Percentiles rank a stretch among this genome's conserved stretches.
Evolutionary conservation across 495 filamentous ascomycete species (phyloP).

Genomic region (Astrothelium macrocarpum): DNA sequence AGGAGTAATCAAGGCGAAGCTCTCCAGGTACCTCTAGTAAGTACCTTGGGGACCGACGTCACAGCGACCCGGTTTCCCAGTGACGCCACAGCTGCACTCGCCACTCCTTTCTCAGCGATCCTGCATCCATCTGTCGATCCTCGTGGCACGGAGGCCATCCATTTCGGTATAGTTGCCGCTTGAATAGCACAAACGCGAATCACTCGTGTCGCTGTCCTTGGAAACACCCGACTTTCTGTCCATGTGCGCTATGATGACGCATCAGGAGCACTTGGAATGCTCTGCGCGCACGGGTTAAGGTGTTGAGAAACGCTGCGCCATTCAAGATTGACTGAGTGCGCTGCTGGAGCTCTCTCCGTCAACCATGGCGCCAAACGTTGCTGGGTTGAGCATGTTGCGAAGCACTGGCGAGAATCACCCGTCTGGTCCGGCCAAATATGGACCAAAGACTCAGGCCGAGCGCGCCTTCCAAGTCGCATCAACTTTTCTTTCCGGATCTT

Average conservation of each 20-base stretch:
- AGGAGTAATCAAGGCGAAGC: background rate
- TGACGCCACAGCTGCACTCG: background rate
- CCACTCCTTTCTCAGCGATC: background rate
- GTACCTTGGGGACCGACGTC: background rate
- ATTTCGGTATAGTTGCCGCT: too few species aligned
- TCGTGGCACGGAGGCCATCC: background rate
- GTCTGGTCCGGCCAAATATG: slow-evolving; percentile 30
- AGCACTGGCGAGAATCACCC: slow-evolving; percentile 28
- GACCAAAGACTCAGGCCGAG: slow-evolving; percentile 31
- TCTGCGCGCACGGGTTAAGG: too few species aligned
- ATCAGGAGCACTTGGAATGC: too few species aligned
- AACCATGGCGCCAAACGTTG: slow-evolving; percentile 6
- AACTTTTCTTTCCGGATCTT: slow-evolving; percentile 32
- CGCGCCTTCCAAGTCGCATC: slow-evolving; percentile 33
- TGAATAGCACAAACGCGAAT: background rate
- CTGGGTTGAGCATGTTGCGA: slow-evolving; percentile 28
- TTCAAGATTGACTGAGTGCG: too few species aligned
- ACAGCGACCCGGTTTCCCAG: background rate
- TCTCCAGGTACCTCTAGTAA: background rate
- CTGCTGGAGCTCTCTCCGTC: background rate
- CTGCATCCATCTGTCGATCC: background rate
- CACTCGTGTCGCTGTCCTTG: background rate
- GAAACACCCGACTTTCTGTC: background rate
- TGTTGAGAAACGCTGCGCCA: too few species aligned
- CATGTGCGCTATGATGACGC: background rate